Conservation (phyloP, 108 stramenopile species). For the Discostella stelligeroides region DNA sequence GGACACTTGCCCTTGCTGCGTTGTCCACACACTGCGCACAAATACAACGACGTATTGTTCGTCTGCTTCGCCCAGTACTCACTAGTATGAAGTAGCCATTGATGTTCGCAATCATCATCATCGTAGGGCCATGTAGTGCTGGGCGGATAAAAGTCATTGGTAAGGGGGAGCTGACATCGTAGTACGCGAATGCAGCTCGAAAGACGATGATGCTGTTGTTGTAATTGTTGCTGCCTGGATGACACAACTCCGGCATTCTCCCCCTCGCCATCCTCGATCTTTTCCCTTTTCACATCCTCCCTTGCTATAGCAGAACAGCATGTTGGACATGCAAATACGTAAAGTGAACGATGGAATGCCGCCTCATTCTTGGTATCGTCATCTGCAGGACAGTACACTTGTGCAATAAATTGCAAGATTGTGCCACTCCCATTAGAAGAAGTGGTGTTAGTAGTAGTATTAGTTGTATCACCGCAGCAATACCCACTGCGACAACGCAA, state of each 20-base stretch:
- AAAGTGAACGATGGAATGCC: constrained; percentile 84
- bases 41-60: constrained; percentile 47
- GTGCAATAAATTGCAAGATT: constrained; percentile 62
- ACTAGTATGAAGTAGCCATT: too few species aligned
- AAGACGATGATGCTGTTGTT: constrained; percentile 1
- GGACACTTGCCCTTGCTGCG: constrained; percentile 68
- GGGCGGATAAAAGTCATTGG: constrained; percentile 77
- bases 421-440: constrained; percentile 18
- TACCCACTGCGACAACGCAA: constrained; percentile 49
- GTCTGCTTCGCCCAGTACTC: constrained; percentile 72
- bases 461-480: background rate
- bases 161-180: constrained; percentile 66
- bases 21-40: constrained; percentile 79
- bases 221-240: background rate
- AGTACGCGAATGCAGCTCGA: constrained; percentile 60
- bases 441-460: too few species aligned
- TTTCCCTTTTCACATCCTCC: too few species aligned
- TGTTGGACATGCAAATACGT: constrained; percentile 81
- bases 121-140: constrained; percentile 30
- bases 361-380: constrained; percentile 41
- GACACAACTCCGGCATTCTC: background rate
- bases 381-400: constrained; percentile 81
- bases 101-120: too few species aligned
- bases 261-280: too few species aligned
- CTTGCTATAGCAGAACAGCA: constrained; percentile 49